Evolutionary conservation across 129 eudicot genomes (phyloP).

Genomic region (Artemisia annua): DNA sequence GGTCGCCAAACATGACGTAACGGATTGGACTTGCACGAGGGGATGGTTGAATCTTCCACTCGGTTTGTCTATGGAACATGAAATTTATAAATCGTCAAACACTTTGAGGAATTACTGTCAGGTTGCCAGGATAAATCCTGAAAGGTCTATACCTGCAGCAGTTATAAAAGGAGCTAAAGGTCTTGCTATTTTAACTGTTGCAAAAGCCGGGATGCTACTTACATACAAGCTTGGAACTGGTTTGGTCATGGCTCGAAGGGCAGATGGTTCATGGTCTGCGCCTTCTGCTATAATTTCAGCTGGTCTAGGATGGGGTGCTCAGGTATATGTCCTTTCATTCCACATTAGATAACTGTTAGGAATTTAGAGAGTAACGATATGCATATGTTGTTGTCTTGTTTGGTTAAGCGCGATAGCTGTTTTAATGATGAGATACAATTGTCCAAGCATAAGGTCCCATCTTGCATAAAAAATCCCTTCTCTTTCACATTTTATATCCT

Average conservation of each 20-base stretch:
- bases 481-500: not conserved
- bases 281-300: constrained; percentile 93
- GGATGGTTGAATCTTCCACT: constrained; percentile 97
- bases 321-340: constrained; percentile 45
- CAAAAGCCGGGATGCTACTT: constrained; percentile 78
- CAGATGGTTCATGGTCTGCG: constrained; percentile 99
- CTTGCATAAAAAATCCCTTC: not conserved
- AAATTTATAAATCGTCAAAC: constrained; percentile 75
- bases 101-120: constrained; percentile 73
- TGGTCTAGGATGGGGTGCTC: constrained; percentile 99
- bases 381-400: not conserved
- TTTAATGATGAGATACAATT: not conserved
- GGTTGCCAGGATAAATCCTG: constrained; percentile 92
- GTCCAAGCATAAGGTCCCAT: not conserved
- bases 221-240: constrained; percentile 94
- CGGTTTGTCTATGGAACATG: constrained; percentile 96
- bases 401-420: not conserved
- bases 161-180: constrained; percentile 93
- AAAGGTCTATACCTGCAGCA: constrained; percentile 89
- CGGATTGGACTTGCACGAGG: constrained; percentile 96
- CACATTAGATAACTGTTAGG: too few species aligned
- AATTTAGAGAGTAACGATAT: too few species aligned
- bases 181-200: constrained; percentile 91
- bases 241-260: constrained; percentile 83
- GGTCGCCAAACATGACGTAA: constrained; percentile 92